Conservation (phyloP, 164 flowering plant genomes). For the Cinnamomum chago region DNA sequence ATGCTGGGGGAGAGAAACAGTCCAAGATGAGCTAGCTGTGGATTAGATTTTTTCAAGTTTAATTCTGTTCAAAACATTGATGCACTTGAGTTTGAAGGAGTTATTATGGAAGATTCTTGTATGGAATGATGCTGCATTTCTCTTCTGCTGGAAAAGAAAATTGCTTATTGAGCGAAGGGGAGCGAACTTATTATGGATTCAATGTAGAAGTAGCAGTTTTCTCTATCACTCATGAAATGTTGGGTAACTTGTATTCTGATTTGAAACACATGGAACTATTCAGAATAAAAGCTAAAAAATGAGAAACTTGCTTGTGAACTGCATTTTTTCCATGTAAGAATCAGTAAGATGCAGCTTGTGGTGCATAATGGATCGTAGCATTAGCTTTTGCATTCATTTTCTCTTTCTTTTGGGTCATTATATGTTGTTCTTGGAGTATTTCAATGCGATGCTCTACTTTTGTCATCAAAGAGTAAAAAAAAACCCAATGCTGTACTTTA, state of each 20-base stretch:
- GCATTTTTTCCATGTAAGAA: neutral
- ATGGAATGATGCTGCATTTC: neutral
- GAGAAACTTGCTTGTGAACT: neutral
- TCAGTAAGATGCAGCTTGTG: too few relatives aligned
- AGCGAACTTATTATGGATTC: neutral
- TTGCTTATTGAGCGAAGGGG: neutral
- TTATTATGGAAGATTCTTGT: neutral
- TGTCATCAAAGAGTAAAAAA: too few relatives aligned
- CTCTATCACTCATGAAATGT: neutral
- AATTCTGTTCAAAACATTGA: neutral
- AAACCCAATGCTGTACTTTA: too few relatives aligned
- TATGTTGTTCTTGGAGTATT: too few relatives aligned
- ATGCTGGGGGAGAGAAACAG: neutral
- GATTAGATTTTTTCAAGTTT: neutral
- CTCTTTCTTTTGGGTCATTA: too few relatives aligned
- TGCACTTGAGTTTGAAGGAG: neutral
- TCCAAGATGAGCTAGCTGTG: slow-evolving; percentile 4
- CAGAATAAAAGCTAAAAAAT: neutral
- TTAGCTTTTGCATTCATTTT: too few relatives aligned
- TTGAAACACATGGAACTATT: slow-evolving; percentile 1
- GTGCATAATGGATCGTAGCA: too few relatives aligned
- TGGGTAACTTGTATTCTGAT: neutral
- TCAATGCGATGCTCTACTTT: too few relatives aligned
- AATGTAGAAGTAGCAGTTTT: neutral
- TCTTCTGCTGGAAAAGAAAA: neutral